Conservation (phyloP, 163 green algal genomes). For the Volvox carteri region DNA sequence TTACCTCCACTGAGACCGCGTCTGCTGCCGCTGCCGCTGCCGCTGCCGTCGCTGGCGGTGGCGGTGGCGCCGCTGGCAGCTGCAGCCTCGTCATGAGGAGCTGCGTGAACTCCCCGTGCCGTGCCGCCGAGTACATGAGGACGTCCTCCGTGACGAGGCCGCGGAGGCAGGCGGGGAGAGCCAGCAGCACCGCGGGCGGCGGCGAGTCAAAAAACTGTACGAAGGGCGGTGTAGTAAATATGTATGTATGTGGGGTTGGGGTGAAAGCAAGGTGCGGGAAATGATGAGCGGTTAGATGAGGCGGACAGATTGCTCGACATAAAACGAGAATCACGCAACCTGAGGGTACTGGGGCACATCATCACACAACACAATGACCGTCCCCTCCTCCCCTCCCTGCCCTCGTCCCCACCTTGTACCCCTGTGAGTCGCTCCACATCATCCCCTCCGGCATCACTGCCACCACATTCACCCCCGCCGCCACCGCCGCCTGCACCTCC, state of each 20-base stretch:
- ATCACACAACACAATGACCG: too few relatives aligned
- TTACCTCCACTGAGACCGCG: background rate
- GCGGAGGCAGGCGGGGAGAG: conserved; percentile 9
- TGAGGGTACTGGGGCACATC: too few relatives aligned
- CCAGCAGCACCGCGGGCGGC: background rate
- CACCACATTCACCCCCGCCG: conserved; percentile 31
- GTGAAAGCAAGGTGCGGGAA: too few relatives aligned
- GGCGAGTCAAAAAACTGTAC: conserved; percentile 12
- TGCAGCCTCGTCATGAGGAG: conserved; percentile 38
- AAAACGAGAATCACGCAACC: too few relatives aligned
- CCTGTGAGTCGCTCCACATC: conserved; percentile 27
- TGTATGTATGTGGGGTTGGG: too few relatives aligned
- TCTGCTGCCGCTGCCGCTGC: background rate
- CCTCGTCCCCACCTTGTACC: conserved; percentile 39
- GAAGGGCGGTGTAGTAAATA: too few relatives aligned
- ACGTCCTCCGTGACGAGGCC: background rate
- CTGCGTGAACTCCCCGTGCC: conserved; percentile 19
- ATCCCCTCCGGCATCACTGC: conserved; percentile 45
- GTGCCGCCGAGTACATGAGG: background rate
- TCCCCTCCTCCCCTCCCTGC: too few relatives aligned
- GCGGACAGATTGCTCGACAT: too few relatives aligned
- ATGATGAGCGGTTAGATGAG: too few relatives aligned
- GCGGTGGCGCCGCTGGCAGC: background rate
- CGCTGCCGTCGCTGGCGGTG: background rate
- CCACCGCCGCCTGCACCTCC: conserved; percentile 43